phyloP scores from a whole-genome alignment of 176 grass and related monocot genomes.

The Guadua angustifolia region DNA sequence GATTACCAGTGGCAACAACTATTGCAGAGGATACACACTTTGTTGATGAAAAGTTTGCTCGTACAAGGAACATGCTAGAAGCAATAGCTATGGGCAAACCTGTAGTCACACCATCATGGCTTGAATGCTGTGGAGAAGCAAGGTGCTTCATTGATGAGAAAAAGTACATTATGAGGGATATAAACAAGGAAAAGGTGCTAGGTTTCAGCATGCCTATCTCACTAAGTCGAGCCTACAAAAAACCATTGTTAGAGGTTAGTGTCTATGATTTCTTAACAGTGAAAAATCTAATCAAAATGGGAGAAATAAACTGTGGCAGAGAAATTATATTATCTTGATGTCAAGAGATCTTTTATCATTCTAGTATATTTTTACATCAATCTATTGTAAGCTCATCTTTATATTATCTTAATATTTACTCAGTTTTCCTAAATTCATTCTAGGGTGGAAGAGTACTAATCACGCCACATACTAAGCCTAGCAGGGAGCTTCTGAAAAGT shows the following conservation, averaged over 20 bases:
- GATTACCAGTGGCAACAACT: constrained; percentile 50
- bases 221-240: constrained; percentile 53
- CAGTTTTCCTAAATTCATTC: constrained; percentile 37
- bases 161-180: constrained; percentile 82
- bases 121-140: constrained; percentile 70
- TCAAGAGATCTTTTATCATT: constrained; percentile 15
- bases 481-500: constrained; percentile 70
- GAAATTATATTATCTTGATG: constrained; percentile 39
- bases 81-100: constrained; percentile 79
- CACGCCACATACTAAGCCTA: constrained; percentile 75
- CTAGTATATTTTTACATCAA: background rate
- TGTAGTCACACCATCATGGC: constrained; percentile 82
- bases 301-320: background rate
- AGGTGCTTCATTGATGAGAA: constrained; percentile 79
- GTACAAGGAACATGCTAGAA: constrained; percentile 92
- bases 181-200: constrained; percentile 84
- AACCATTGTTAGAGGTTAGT: constrained; percentile 71
- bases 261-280: constrained; percentile 19
- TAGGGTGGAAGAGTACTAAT: constrained; percentile 80
- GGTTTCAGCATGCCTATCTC: constrained; percentile 78
- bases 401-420: constrained; percentile 10
- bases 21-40: constrained; percentile 88
- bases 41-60: constrained; percentile 80
- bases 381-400: constrained; percentile 3
- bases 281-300: constrained; percentile 28